Evolutionary conservation across 371 early-diverging fungal genomes (phyloP).

Genomic region (Mucor saturninus): DNA sequence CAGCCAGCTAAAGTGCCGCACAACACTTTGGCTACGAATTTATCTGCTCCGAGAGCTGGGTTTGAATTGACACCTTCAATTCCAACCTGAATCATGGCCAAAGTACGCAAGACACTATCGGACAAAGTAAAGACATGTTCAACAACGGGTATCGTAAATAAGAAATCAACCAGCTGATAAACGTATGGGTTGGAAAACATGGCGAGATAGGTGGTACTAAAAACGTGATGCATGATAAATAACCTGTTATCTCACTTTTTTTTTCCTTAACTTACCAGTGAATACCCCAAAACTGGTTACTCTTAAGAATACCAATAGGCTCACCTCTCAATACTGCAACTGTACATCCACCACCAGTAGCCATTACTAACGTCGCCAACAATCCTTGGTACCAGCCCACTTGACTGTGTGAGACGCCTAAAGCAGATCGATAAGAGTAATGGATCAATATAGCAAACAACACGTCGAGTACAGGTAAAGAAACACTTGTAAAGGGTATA

Average conservation of each 20-base stretch:
- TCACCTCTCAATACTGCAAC: slow-evolving; percentile 47
- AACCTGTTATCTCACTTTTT: neutral
- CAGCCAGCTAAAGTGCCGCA: slow-evolving; percentile 61
- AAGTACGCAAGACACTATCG: slow-evolving; percentile 53
- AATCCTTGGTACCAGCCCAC: slow-evolving; percentile 60
- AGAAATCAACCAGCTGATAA: slow-evolving; percentile 34
- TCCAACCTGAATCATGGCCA: slow-evolving; percentile 53
- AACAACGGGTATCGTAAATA: slow-evolving; percentile 46
- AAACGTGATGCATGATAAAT: slow-evolving; percentile 6
- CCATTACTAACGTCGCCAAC: slow-evolving; percentile 59
- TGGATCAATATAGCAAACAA: slow-evolving; percentile 60
- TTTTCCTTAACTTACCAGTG: slow-evolving; percentile 37
- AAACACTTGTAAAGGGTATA: slow-evolving; percentile 31
- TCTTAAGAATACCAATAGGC: slow-evolving; percentile 46
- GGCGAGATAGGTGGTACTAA: slow-evolving; percentile 43
- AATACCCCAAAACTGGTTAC: slow-evolving; percentile 47
- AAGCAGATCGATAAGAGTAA: slow-evolving; percentile 57
- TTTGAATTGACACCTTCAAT: slow-evolving; percentile 55
- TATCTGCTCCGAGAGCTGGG: slow-evolving; percentile 44
- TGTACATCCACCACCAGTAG: slow-evolving; percentile 62
- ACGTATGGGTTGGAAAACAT: slow-evolving; percentile 46
- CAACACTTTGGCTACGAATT: slow-evolving; percentile 56
- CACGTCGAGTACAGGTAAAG: slow-evolving; percentile 51
- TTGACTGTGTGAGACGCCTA: slow-evolving; percentile 47
- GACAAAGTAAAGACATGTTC: slow-evolving; percentile 53